Percentiles rank a stretch among this genome's conserved stretches.
phyloP scores from a whole-genome alignment of 2,329 filamentous ascomycete genomes.

The Trichophyton simii region DNA sequence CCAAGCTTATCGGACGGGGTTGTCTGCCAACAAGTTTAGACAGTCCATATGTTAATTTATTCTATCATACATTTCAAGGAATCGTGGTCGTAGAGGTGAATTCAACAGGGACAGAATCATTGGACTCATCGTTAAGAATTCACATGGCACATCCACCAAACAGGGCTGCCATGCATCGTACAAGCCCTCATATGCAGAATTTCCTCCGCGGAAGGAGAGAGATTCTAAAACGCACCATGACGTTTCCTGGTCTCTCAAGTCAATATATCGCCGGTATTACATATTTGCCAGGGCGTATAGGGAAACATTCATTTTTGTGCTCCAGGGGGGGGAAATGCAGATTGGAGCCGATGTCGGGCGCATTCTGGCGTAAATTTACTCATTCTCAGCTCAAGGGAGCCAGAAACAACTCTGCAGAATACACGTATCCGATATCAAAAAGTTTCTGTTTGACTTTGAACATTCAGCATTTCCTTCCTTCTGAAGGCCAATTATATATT shows the following conservation, averaged over 20 bases:
- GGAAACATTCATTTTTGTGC: not conserved
- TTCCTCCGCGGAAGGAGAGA: not conserved
- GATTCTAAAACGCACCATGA: slow-evolving; percentile 1
- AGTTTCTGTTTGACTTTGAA: not conserved
- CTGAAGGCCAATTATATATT: not conserved
- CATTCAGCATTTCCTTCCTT: not conserved
- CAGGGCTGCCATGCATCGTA: not conserved
- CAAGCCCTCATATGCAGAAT: not conserved
- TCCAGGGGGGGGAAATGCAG: not conserved
- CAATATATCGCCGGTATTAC: not conserved
- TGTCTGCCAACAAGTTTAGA: not conserved
- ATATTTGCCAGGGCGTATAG: not conserved
- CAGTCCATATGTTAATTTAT: not conserved
- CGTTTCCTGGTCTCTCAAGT: not conserved
- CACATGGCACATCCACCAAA: not conserved
- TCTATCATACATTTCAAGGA: not conserved
- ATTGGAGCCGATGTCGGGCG: not conserved
- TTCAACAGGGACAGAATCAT: not conserved
- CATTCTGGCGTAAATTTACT: not conserved
- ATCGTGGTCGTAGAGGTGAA: too few relatives aligned
- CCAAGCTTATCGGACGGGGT: not conserved
- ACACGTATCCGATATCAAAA: not conserved
- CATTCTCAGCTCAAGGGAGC: not conserved
- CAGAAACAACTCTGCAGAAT: not conserved
- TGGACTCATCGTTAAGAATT: not conserved